These are phyloP conservation scores for Emmonsia crescens DNA, from an alignment of 2,329 filamentous ascomycete species.

Conservation along the genomic window DNA sequence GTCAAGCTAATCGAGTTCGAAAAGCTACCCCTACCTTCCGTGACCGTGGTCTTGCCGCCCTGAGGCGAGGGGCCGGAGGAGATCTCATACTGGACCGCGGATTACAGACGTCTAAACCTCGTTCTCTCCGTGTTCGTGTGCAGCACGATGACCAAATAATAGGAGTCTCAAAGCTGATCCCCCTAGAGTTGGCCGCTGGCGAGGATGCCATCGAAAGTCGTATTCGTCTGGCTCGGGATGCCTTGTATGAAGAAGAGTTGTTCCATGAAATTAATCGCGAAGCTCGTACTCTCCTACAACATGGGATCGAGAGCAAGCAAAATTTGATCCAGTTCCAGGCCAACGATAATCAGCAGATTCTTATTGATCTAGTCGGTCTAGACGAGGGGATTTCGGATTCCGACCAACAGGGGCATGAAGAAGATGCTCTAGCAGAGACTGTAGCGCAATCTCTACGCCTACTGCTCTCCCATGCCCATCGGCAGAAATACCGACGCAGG, in stretches of 20 bases:
- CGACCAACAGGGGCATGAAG: slow-evolving; percentile 17
- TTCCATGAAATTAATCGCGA: slow-evolving; percentile 85
- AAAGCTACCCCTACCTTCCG: slow-evolving; percentile 46
- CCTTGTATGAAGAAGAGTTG: slow-evolving; percentile 57
- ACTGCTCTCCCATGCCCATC: slow-evolving; percentile 67
- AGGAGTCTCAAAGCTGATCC: slow-evolving; percentile 39
- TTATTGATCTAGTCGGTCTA: slow-evolving; percentile 57
- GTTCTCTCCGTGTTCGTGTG: slow-evolving; percentile 58
- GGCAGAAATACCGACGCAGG: slow-evolving; percentile 57
- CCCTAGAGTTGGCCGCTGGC: slow-evolving; percentile 11
- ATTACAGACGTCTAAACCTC: slow-evolving; percentile 38
- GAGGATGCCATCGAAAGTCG: slow-evolving; percentile 26
- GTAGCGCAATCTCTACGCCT: slow-evolving; percentile 60
- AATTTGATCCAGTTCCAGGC: slow-evolving; percentile 47
- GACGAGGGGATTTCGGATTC: slow-evolving; percentile 35
- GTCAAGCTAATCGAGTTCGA: background rate
- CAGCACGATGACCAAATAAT: slow-evolving; percentile 46
- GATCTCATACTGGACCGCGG: slow-evolving; percentile 62
- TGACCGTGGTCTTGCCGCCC: slow-evolving; percentile 66
- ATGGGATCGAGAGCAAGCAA: slow-evolving; percentile 56
- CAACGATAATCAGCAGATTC: slow-evolving; percentile 45
- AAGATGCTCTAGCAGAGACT: slow-evolving; percentile 48
- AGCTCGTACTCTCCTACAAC: slow-evolving; percentile 58
- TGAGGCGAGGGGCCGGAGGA: slow-evolving; percentile 65
- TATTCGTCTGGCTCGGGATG: slow-evolving; percentile 36